Base-by-base conservation (phyloP, 139 green algal genomes). In the Mesotaenium endlicherianum region DNA sequence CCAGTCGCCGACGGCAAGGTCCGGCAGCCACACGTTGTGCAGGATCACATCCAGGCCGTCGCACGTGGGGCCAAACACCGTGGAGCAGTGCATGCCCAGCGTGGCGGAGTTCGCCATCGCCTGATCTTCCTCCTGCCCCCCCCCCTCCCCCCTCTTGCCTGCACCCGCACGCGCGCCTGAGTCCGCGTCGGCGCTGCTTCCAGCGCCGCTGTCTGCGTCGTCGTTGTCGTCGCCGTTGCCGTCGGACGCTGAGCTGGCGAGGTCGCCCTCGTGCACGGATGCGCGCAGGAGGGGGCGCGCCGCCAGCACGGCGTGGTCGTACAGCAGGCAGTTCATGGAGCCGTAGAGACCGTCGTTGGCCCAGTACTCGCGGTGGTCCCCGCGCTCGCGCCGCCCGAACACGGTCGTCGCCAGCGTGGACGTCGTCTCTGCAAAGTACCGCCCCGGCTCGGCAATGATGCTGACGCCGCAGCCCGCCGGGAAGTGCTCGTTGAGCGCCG, bases 351-450 rank as follows among this genome's bases (percentile, higher is more conserved):
- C 96, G 81, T 99, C 96, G 40, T 74, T 87, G 36, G 91, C 80
- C 89, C 90, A 98, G 92, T 98, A 98, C 81, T 98, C 93, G 26
- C 30, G 38, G 38, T 38, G 38, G 45, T 82, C n/a, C 26, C 41
- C 47, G 38, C 82, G 38, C 1, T 57, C 86, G 17, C 96, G 92
- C 47, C 88, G 85, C 26, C 95, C 95, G 78, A 95, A 97, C 6
- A 99, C 89, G 40, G 90, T 91, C 44, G 90, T 93, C 38, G 92
- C 79, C 70, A 98, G 87, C 26, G 94, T 95, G 77, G 88, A 90
- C 39, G 89, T 81, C 26, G 91, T 90, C 93, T 99, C 95, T 2
- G 95, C 94, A 90, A 99, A 99, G 91, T 96, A 99, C 53, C 96
- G 91, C 3, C 96, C 96, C 1, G 96, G 96, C 91, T 99, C 96